Base-by-base conservation (phyloP, 73 alveolate genomes). In the Paramecium pentaurelia region DNA sequence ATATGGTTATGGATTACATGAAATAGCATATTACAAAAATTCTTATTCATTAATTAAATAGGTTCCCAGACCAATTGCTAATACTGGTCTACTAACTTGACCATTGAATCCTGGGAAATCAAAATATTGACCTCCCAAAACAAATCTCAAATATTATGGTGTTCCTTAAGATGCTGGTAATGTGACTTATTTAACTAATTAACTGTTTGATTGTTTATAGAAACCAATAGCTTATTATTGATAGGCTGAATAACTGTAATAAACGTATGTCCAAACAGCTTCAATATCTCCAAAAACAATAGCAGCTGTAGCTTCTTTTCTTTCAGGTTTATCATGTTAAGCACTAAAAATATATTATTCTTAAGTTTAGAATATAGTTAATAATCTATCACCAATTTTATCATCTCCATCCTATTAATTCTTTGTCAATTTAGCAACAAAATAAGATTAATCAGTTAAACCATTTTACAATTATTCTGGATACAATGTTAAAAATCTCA, bases 191-290 rank as follows among this genome's bases (percentile, higher is more conserved):
- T 47, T 45, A 75, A 38, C 58, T 25, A 27, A 25, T 80, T 80
- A 3, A 42, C 87, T 40, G 11, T 80, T 49, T 11, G 77, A 42
- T 45, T 80, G 32, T 45, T 80, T 80, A 42, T 45, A 80, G 77
- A 80, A 80, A 22, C 77, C 91, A 20, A 45, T 49, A 11, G 91
- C 91, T 44, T 44, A 32, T 45, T 47, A 32, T 18, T 44, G 16
- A 42, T 14, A 45, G 20, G 73, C 71, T 40, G 91, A 80, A 32
- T 45, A 80, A 80, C 91, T 80, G 16, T 80, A 80, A 49, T 80
- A 80, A 7, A 80, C 75, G 8, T 80, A 80, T 44, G 91, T 80
- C 91, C 91, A 80, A 80, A 80, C 91, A 6, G 64, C 91, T 80
- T 80, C 91, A 80, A 80, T 80, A 80, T 80, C 91, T 80, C 91